Base-by-base conservation (phyloP, 371 early-diverging fungal genomes). In the Apophysomyces sp. region DNA sequence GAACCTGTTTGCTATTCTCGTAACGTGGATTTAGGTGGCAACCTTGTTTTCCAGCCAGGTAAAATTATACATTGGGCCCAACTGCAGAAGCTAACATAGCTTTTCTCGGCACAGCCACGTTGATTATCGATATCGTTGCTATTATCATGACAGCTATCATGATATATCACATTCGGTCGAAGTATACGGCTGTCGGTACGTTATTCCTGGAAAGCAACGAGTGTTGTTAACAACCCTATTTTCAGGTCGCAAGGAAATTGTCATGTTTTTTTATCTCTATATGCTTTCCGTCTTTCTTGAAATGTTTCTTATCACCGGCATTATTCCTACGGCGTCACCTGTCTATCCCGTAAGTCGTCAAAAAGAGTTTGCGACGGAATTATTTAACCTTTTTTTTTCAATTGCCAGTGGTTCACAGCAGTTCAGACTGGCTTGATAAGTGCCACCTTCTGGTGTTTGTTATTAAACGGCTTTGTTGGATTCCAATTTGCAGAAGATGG, bases 401-500 rank as follows among this genome's bases (percentile, higher is more conserved):
- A 12, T 54, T 26, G 41, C 18, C 72, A 96, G 95, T 94, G 90
- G 80, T 89, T 97, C 64, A 89, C 89, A 5, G 95, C 96, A 5
- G 86, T 81, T 2, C 94, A 96, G 68, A 71, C 93, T 53, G 93
- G 92, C 57, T 73, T 94, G 32, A 84, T 91, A 54, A 87, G 91
- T 56, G 88, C 94, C 13, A 88, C 93, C 30, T 89, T 93, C 67
- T 96, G 95, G 94, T 90, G 91, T 68, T 73, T 98, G 67, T 82
- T 98, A 60, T 73, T 94, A 55, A 98, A 97, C 76, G 98, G 97
- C 11, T 94, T 96, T 73, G 93, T 98, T 44, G 94, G 94, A 4
- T 97, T 94, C 79, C 97, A 97, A 80, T 97, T 95, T 85, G 88
- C 92, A 24, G 97, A 98, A 80, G 98, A 98, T 75, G 97, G 98